phyloP scores from a whole-genome alignment of 805 yeast species.

The Kodamaea laetipori region DNA sequence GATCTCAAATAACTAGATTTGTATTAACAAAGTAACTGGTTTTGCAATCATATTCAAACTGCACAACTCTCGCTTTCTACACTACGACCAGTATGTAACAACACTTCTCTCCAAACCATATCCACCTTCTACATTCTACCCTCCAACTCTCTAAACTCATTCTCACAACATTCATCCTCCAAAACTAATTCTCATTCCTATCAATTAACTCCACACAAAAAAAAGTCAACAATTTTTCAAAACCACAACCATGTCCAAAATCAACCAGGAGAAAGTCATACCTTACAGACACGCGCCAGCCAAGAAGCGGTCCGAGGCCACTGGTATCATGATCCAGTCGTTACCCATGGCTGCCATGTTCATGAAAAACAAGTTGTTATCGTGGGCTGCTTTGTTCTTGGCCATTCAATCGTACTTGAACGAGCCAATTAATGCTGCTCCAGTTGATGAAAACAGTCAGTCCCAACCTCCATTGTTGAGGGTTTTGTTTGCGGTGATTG shows the following conservation, averaged over 20 bases:
- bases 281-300: slow-evolving; percentile 53
- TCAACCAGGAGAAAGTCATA: slow-evolving; percentile 36
- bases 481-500: slow-evolving; percentile 46
- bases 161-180: not conserved
- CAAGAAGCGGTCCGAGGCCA: slow-evolving; percentile 47
- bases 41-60: too few relatives aligned
- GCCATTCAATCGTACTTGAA: slow-evolving; percentile 51
- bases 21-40: too few relatives aligned
- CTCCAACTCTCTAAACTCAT: not conserved
- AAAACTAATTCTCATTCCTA: not conserved
- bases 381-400: slow-evolving; percentile 58
- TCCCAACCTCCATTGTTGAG: slow-evolving; percentile 52
- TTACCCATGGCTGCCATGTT: slow-evolving; percentile 73
- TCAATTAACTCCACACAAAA: not conserved
- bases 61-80: too few relatives aligned
- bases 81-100: too few relatives aligned
- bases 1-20: too few relatives aligned
- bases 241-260: slow-evolving; percentile 20
- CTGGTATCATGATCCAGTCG: slow-evolving; percentile 53
- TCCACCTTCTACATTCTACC: slow-evolving; percentile 3
- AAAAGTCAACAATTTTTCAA: not conserved
- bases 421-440: slow-evolving; percentile 40
- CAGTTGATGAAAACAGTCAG: slow-evolving; percentile 21
- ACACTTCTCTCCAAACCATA: too few relatives aligned
- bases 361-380: slow-evolving; percentile 56